Conservation (phyloP, 768 basidiomycete genomes). For the Dentipellis fragilis region DNA sequence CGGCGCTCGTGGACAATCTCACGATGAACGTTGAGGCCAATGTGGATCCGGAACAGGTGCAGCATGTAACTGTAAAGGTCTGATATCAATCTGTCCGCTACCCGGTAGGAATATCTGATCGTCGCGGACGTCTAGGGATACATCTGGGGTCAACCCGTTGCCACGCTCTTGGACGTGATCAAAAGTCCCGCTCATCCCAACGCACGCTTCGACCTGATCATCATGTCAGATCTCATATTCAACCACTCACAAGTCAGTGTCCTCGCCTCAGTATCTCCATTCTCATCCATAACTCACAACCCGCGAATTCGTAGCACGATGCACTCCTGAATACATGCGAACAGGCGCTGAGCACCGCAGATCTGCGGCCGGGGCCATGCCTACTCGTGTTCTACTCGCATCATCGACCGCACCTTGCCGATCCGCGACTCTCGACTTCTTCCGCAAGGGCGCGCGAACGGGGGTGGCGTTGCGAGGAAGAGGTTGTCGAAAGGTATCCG, state of each 20-base stretch:
- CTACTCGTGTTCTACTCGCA: conserved; percentile 85
- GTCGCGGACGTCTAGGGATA: conserved; percentile 52
- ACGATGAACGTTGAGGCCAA: conserved; percentile 57
- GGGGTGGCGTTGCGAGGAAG: conserved; percentile 69
- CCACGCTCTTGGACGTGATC: conserved; percentile 30
- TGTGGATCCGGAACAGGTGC: conserved; percentile 19
- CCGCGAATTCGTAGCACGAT: conserved; percentile 45
- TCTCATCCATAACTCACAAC: too few relatives aligned
- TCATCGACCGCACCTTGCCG: conserved; percentile 75
- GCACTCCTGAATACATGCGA: conserved; percentile 73
- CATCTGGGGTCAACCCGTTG: conserved; percentile 63
- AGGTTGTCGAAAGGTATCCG: conserved; percentile 53
- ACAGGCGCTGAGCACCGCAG: conserved; percentile 16
- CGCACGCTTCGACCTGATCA: conserved; percentile 61
- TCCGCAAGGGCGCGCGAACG: conserved; percentile 45
- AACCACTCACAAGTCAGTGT: conserved; percentile 78
- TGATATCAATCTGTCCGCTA: not conserved
- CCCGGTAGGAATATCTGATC: not conserved
- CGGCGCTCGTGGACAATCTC: conserved; percentile 65
- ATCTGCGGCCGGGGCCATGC: conserved; percentile 21
- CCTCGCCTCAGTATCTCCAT: not conserved
- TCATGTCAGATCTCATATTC: conserved; percentile 90
- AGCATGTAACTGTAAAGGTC: conserved; percentile 24
- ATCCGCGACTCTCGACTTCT: conserved; percentile 80
- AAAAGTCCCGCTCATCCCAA: conserved; percentile 8